phyloP scores from a whole-genome alignment of 805 yeast species.

The Yarrowia sp. region DNA sequence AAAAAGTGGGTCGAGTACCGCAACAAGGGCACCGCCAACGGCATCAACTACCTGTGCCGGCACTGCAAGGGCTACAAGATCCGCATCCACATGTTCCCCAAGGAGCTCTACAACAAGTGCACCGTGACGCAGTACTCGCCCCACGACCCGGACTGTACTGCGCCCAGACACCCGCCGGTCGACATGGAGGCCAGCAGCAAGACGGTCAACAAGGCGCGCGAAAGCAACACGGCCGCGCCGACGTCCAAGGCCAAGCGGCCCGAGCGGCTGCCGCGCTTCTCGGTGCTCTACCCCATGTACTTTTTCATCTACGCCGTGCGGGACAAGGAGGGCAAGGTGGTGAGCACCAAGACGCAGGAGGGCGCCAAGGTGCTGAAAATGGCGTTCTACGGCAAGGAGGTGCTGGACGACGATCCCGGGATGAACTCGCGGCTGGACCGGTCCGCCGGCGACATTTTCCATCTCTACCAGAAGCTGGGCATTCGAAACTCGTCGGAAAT shows the following conservation, averaged over 20 bases:
- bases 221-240: neutral
- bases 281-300: conserved; percentile 22
- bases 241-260: conserved; percentile 1
- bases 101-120: conserved; percentile 14
- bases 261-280: conserved; percentile 11
- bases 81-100: conserved; percentile 18
- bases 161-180: conserved; percentile 6
- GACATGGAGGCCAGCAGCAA: conserved; percentile 10
- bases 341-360: conserved; percentile 5
- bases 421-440: conserved; percentile 15
- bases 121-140: conserved; percentile 19
- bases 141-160: conserved; percentile 7
- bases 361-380: conserved; percentile 21
- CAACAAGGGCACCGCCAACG: conserved; percentile 23
- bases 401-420: conserved; percentile 15
- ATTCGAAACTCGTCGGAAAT: conserved; percentile 15
- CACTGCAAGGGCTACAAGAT: conserved; percentile 21
- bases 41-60: conserved; percentile 18
- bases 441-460: conserved; percentile 12
- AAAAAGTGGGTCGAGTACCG: conserved; percentile 23
- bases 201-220: neutral
- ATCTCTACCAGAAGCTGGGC: conserved; percentile 10
- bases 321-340: conserved; percentile 10
- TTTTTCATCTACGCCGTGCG: conserved; percentile 17
- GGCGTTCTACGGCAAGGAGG: conserved; percentile 22